Base-by-base conservation (phyloP, 225 moss, liverwort and hornwort genomes). In the Pseudisothecium myosuroides region DNA sequence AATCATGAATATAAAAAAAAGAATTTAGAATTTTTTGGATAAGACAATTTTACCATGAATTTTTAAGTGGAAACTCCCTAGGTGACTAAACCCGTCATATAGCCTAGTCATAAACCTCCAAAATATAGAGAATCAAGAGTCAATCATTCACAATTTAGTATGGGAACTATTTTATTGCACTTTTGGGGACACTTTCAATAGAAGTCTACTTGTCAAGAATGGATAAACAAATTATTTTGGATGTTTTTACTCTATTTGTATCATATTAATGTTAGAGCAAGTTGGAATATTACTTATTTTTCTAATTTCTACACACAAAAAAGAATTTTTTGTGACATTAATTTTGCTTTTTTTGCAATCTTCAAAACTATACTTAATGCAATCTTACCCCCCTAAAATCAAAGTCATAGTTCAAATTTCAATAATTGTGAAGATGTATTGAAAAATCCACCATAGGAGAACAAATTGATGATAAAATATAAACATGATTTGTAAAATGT, bases 31-130 rank as follows among this genome's bases (percentile, higher is more conserved):
- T 43, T 43, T 28, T 43, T 17, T 28, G 6, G 29, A 47, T 17
- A 74, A 47, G 18, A 31, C 10, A 74, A 31, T 1, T 19, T 74
- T 6, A 18, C 2, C 17, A 17, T 45, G 9, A 73, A 47, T 29
- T 45, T 45, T 47, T 1, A 29, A 73, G 29, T 17, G 0, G 6
- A 73, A 29, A 17, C 2, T 45, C 11, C 5, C 1, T 45, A 4
- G 27, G 2, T 1, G 0, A 43, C 9, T 27, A 72, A 72, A 69
- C 6, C 0, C 1, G 0, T 71, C 14, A 15, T 1, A 41, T 27
- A 72, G 28, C 10, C 6, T 45, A 17, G 0, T 47, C 1, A 47
- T 47, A 7, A 45, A 45, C 18, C n/a, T n/a, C 0, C 0, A 1
- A 45, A 45, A 73, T 17, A 1, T 28, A 29, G 0, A 29, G 0